A percentile compares a stretch with the other conserved stretches of the same genome.
Conservation (phyloP, 345 rosid species). For the Arabidopsis thaliana region TAIR10.1 NC_003076.8:20321501-20322000, state of each 20-base stretch:
- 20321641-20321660: constrained; percentile 32
- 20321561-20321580: constrained; percentile 13
- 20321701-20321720: constrained; percentile 78
- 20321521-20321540: constrained; percentile 90
- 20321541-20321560: constrained; percentile 78
- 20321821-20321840: background rate
- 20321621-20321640: background rate
- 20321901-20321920: constrained; percentile 7
- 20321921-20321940: constrained; percentile 95
- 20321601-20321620: constrained; percentile 6
- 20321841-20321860: background rate
- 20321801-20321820: background rate
- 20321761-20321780: background rate
- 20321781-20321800: constrained; percentile 6
- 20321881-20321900: constrained; percentile 1
- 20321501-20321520: constrained; percentile 91
- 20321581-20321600: background rate
- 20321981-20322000: constrained; percentile 91
- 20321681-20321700: constrained; percentile 89
- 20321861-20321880: background rate
- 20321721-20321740: constrained; percentile 73
- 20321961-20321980: constrained; percentile 77
- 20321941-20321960: constrained; percentile 85
- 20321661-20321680: constrained; percentile 82
- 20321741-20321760: constrained; percentile 89